Base-by-base conservation (phyloP, 352 stramenopile genomes). In the Phytophthora aleatoria region DNA sequence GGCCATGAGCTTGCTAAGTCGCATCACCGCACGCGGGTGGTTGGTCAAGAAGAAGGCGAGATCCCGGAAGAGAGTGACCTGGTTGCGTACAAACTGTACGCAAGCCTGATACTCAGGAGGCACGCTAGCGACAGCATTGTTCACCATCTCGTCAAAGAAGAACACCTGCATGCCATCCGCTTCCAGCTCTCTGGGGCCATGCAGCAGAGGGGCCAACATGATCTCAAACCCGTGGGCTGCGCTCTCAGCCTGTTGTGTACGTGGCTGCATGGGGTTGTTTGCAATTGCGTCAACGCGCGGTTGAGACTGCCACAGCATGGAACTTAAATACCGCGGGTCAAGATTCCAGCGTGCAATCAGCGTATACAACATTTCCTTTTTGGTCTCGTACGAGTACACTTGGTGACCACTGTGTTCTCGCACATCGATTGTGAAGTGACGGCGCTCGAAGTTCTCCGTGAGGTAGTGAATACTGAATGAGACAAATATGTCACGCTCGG, bases 361-460 rank as follows among this genome's bases (percentile, higher is more conserved):
- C 44, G 68, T 63, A 33, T 81, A 61, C 36, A 83, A 36, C 48
- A 81, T 73, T 42, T 83, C 75, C 35, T 75, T 73, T 47, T 77
- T 79, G 35, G 59, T 71, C 20, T 81, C 72, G 3, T 75, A 74
- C 2, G 72, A 71, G 47, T 77, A 61, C 5, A 69, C 26, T 59
- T 78, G 70, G 11, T 78, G 72, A 7, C 69, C 67, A 30, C 71
- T 81, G 50, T 77, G 75, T 59, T 81, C 72, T 26, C 73, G 60
- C 24, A 84, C 73, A 48, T 84, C 76, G 8, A 84, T 58, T 39
- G 76, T 84, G 15, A 80, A 80, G 47, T 84, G 73, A 2, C 76
- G 70, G 15, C 64, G 49, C 41, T 82, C 73, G 24, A 85, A 82
- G 13, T 58, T 67, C 31, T 80, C 58, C 1, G 76, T 82, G 28